Base-by-base conservation (phyloP, 345 rosid genomes). In the Moricandia moricandioides region DNA sequence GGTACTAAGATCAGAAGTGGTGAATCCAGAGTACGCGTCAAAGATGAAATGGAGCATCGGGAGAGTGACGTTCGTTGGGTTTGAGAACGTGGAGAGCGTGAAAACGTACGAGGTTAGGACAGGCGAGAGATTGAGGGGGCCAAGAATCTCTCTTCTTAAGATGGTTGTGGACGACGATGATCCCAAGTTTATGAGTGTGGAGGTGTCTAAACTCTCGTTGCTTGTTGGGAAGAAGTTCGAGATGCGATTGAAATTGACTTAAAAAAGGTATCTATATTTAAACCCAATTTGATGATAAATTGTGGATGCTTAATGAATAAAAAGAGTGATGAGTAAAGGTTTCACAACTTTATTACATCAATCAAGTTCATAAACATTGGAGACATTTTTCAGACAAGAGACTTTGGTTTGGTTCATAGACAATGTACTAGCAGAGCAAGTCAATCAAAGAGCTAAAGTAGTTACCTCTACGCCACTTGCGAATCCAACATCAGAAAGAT, bases 41-140 rank as follows among this genome's bases (percentile, higher is more conserved):
- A 84, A 66, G 30, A 75, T 84, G 75, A 75, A 82, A 63, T 88
- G 86, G 92, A 61, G 62, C 27, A 79, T 91, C 3, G 76, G 71
- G n/a, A 87, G 79, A 74, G 87, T 86, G 17, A 89, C 75, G 8
- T 81, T 86, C 30, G 54, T 91, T 3, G 95, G 95, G 54, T 52
- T 86, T 65, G 72, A 84, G 58, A 79, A 67, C 18, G 70, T 43
- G 2, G 52, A 62, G 59, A 59, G 35, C 5, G 24, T 73, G 12
- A 63, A n/a, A 69, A 72, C 78, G 4, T 82, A 76, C 63, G 80
- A 82, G 37, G 27, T 84, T 3, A 43, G 45, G 30, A 71, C 49
- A 8, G 40, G 40, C 0, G 76, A 62, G 45, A 80, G 57, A 27
- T 58, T 40, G 1, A 80, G 43, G 10, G 17, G 52, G 39, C 77